Conservation (phyloP, 2,329 filamentous ascomycete species). For the Penicillium sclerotigenum region DNA sequence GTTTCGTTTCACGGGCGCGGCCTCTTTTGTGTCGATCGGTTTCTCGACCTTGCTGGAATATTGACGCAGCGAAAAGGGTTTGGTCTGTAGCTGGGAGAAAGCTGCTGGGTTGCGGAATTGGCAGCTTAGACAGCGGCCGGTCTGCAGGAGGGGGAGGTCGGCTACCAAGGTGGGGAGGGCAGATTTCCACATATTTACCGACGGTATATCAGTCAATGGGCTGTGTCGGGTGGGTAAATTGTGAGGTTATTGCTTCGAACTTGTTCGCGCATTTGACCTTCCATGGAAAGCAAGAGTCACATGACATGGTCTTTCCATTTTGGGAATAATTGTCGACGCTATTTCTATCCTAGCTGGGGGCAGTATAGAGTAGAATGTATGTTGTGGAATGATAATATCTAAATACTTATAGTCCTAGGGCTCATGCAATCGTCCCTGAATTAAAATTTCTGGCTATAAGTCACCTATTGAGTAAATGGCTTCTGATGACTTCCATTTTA, state of each 20-base stretch:
- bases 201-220: not conserved
- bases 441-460: not conserved
- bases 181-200: conserved; percentile 32
- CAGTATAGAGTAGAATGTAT: not conserved
- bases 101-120: conserved; percentile 31
- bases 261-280: not conserved
- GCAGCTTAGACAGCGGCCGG: conserved; percentile 35
- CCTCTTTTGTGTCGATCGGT: not conserved
- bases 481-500: not conserved
- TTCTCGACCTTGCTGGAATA: conserved; percentile 26
- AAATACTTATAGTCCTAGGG: too few relatives aligned
- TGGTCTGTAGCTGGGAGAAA: conserved; percentile 18
- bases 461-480: not conserved
- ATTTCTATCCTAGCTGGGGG: not conserved
- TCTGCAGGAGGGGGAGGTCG: conserved; percentile 27
- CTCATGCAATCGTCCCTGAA: not conserved
- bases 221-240: not conserved
- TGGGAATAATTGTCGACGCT: not conserved
- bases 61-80: conserved; percentile 25
- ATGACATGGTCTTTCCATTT: not conserved
- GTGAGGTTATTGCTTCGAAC: not conserved
- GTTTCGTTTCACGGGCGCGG: not conserved
- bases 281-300: conserved; percentile 3
- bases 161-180: conserved; percentile 17
- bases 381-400: too few relatives aligned